Evolutionary conservation across 202 grass and related monocot genomes (phyloP).

Genomic region (Setaria italica): DNA sequence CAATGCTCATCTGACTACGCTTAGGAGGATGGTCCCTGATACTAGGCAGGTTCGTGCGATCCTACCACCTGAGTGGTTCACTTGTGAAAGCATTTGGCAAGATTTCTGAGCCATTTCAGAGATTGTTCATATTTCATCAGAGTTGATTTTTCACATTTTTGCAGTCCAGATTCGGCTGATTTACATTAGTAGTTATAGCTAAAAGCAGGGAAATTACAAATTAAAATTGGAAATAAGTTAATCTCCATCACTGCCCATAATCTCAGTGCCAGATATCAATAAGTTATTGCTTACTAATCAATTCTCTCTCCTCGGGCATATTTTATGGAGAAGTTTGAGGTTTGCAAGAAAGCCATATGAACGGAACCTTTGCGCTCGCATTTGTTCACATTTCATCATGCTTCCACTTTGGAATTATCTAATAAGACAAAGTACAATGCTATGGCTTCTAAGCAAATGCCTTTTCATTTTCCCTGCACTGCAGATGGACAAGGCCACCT

Average conservation of each 20-base stretch:
- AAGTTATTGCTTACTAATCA: neutral
- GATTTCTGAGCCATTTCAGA: slow-evolving; percentile 1
- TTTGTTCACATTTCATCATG: slow-evolving; percentile 38
- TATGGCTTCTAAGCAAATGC: neutral
- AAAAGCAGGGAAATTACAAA: neutral
- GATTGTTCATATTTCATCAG: neutral
- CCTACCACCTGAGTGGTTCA: neutral
- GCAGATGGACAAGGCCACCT: slow-evolving; percentile 79
- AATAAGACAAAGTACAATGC: neutral
- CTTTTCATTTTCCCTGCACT: slow-evolving; percentile 11
- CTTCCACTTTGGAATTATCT: slow-evolving; percentile 5
- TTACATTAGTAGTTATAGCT: neutral
- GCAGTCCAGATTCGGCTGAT: neutral
- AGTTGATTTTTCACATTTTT: neutral
- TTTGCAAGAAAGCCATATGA: slow-evolving; percentile 20
- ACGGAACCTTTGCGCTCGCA: slow-evolving; percentile 10
- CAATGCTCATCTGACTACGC: slow-evolving; percentile 73
- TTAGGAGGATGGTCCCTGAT: slow-evolving; percentile 79
- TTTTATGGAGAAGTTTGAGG: neutral
- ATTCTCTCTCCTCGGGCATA: neutral
- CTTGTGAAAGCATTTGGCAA: neutral
- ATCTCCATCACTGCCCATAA: neutral
- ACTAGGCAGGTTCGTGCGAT: slow-evolving; percentile 65
- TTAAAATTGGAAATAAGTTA: neutral
- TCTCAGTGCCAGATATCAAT: neutral